Conservation (phyloP, 1,284 basidiomycete species). For the Malassezia restricta region DNA sequence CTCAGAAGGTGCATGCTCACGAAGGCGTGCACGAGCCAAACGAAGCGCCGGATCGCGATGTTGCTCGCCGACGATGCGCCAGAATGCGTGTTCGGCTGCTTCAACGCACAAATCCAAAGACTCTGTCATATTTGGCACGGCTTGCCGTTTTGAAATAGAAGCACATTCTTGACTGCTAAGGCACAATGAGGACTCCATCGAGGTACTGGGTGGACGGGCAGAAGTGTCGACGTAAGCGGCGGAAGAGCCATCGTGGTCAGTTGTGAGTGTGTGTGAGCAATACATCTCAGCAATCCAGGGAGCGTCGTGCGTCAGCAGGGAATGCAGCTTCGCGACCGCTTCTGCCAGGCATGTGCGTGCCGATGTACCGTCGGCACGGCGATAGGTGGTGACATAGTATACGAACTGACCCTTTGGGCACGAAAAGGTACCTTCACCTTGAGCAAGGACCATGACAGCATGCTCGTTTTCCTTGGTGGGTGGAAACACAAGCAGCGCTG, state of each 20-base stretch:
- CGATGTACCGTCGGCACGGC: not conserved
- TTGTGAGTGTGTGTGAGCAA: slow-evolving; percentile 3
- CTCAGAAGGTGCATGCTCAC: slow-evolving; percentile 21
- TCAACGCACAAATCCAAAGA: slow-evolving; percentile 50
- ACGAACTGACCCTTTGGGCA: slow-evolving; percentile 57
- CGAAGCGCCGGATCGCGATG: slow-evolving; percentile 4
- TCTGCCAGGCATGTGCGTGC: not conserved
- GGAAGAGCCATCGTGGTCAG: not conserved
- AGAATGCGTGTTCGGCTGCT: slow-evolving; percentile 57
- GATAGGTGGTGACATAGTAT: slow-evolving; percentile 21
- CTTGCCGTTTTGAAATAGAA: slow-evolving; percentile 9
- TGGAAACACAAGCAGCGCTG: slow-evolving; percentile 68
- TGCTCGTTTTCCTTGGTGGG: slow-evolving; percentile 49
- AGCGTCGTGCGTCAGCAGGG: not conserved
- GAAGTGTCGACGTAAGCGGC: not conserved
- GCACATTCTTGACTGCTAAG: not conserved
- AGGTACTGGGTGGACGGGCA: slow-evolving; percentile 46
- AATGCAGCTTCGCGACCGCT: not conserved
- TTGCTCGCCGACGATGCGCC: slow-evolving; percentile 49
- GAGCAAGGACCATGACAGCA: slow-evolving; percentile 55
- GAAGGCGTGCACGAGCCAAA: slow-evolving; percentile 7
- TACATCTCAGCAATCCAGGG: slow-evolving; percentile 9
- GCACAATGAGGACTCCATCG: not conserved
- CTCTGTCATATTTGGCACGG: slow-evolving; percentile 51
- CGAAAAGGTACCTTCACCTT: slow-evolving; percentile 72